A percentile compares a stretch with the other conserved stretches of the same genome.
Evolutionary conservation across 495 filamentous ascomycete species (phyloP).

Genomic region (Penicillium dipodomyicola): DNA sequence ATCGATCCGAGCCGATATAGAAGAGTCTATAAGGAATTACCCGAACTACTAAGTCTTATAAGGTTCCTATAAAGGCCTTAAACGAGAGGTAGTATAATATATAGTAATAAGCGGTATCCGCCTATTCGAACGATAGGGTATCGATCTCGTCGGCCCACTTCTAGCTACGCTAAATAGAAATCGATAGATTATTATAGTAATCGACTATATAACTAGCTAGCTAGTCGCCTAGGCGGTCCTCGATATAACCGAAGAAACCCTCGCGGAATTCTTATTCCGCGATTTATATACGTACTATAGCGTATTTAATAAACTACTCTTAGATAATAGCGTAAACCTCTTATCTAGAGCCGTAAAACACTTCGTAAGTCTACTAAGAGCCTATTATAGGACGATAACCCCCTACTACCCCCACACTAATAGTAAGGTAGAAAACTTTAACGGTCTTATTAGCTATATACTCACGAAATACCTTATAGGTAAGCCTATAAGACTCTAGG

Average conservation of each 20-base stretch:
- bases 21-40: neutral
- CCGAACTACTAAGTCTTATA: constrained; percentile 8
- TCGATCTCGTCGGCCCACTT: neutral
- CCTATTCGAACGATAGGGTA: neutral
- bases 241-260: neutral
- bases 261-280: neutral
- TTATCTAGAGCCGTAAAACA: neutral
- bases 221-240: neutral
- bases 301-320: neutral
- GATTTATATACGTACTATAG: constrained; percentile 1
- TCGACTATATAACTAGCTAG: neutral
- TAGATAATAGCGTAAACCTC: neutral
- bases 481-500: neutral
- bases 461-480: constrained; percentile 6
- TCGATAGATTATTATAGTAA: constrained; percentile 1
- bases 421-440: constrained; percentile 4
- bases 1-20: constrained; percentile 1
- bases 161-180: neutral
- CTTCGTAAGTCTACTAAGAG: neutral
- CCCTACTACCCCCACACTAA: neutral
- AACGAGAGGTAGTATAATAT: neutral
- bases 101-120: neutral
- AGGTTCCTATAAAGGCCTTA: neutral
- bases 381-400: neutral
- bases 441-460: neutral